These are phyloP conservation scores for Maudiozyma barnettii DNA, from an alignment of 805 yeast genomes.

Conservation along the genomic window DNA sequence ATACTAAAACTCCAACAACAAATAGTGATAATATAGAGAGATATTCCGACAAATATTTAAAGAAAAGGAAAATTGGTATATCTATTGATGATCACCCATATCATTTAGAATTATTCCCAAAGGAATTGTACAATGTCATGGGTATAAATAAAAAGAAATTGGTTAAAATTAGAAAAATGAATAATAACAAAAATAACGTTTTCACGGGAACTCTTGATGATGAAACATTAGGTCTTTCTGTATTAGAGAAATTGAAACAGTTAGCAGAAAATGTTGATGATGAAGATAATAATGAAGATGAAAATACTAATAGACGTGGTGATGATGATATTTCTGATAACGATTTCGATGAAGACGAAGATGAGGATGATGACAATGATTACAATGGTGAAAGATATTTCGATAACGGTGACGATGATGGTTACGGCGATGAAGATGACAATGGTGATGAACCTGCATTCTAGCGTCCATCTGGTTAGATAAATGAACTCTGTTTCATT, in stretches of 20 bases:
- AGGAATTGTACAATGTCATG: conserved; percentile 65
- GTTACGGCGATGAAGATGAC: conserved; percentile 30
- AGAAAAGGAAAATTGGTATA: conserved; percentile 45
- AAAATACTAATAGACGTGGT: conserved; percentile 20
- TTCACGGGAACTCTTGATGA: conserved; percentile 23
- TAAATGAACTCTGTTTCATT: too few relatives aligned
- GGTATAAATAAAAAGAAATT: conserved; percentile 50
- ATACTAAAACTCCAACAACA: conserved; percentile 29
- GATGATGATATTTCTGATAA: conserved; percentile 32
- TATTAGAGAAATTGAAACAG: conserved; percentile 40
- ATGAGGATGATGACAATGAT: conserved; percentile 45
- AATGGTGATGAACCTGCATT: conserved; percentile 49
- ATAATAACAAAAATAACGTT: conserved; percentile 20
- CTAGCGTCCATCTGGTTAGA: conserved; percentile 19
- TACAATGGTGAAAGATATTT: conserved; percentile 41
- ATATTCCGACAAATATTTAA: conserved; percentile 71
- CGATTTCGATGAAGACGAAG: conserved; percentile 53
- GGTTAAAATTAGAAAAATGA: conserved; percentile 32
- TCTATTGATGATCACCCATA: conserved; percentile 75
- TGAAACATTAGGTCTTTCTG: conserved; percentile 25
- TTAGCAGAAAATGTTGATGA: conserved; percentile 43
- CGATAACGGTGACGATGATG: conserved; percentile 36
- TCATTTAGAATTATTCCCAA: conserved; percentile 60
- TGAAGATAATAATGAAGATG: conserved; percentile 21
- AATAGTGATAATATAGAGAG: conserved; percentile 63